phyloP scores from a whole-genome alignment of 768 basidiomycete genomes.

The Russula emetica region DNA sequence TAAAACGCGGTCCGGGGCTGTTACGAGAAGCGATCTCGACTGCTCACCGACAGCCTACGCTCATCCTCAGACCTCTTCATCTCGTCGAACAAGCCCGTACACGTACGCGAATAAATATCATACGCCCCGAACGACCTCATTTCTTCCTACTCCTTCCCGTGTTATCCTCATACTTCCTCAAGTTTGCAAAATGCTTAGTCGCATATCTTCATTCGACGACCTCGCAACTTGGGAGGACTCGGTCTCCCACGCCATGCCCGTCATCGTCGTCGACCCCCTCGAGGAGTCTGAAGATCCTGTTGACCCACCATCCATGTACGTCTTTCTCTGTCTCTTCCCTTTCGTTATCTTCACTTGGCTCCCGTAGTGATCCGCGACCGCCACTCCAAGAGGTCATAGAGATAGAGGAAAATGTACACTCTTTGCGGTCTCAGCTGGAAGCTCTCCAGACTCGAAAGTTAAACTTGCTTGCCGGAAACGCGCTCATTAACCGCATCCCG shows the following conservation, averaged over 20 bases:
- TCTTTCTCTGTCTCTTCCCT: neutral
- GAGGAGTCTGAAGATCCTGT: slow-evolving; percentile 25
- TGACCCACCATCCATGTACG: slow-evolving; percentile 23
- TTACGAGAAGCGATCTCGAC: no score
- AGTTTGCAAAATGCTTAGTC: slow-evolving; percentile 24
- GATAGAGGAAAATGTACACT: slow-evolving; percentile 31
- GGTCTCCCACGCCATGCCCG: slow-evolving; percentile 20
- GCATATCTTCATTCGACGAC: slow-evolving; percentile 28
- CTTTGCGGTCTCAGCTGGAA: slow-evolving; percentile 30
- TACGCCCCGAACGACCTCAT: neutral
- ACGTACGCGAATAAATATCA: neutral
- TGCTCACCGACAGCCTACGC: neutral
- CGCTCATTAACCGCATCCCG: slow-evolving; percentile 32
- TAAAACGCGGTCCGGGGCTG: no score
- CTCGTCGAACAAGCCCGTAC: neutral
- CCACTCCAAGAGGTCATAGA: slow-evolving; percentile 29
- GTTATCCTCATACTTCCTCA: neutral
- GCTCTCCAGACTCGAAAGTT: slow-evolving; percentile 28
- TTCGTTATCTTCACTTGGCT: neutral
- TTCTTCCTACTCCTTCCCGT: no score
- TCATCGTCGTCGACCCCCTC: slow-evolving; percentile 25
- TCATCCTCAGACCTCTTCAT: neutral
- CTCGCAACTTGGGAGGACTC: slow-evolving; percentile 30
- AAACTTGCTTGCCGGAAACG: slow-evolving; percentile 29
- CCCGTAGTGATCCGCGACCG: slow-evolving; percentile 32